These are phyloP conservation scores for Galeopsis tetrahit DNA, from an alignment of 257 asterid species.

Conservation along the genomic window DNA sequence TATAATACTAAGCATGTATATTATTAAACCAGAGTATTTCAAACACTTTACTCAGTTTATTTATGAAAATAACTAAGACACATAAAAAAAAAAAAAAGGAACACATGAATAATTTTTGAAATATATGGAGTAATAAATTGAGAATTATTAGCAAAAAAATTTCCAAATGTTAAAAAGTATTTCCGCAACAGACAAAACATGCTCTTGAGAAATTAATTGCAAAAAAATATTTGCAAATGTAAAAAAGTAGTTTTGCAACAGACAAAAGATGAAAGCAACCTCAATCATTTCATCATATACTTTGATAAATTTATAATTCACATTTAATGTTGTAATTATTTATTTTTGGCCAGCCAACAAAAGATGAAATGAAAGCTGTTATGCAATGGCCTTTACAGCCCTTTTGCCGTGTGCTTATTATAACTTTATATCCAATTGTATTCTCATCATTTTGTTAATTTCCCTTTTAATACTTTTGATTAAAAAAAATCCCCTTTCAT, in stretches of 20 bases:
- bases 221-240: too few relatives aligned
- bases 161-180: constrained; percentile 29
- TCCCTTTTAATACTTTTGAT: not conserved
- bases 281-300: constrained; percentile 27
- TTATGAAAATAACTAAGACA: too few relatives aligned
- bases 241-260: too few relatives aligned
- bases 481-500: not conserved
- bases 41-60: too few relatives aligned
- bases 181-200: constrained; percentile 38
- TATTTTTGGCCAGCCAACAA: constrained; percentile 36
- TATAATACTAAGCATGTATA: too few relatives aligned
- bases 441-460: constrained; percentile 29
- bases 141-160: not conserved
- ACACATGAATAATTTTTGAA: too few relatives aligned
- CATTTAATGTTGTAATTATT: not conserved
- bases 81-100: too few relatives aligned
- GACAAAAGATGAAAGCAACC: not conserved
- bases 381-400: constrained; percentile 48
- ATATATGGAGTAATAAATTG: not conserved
- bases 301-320: not conserved
- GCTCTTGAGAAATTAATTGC: not conserved
- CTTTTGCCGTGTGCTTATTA: constrained; percentile 16
- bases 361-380: constrained; percentile 42
- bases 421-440: not conserved
- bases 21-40: too few relatives aligned